Evolutionary conservation across 1,284 basidiomycete genomes (phyloP), one percentile per base, ranked within the genome.

Genomic region (Malassezia psittaci): DNA sequence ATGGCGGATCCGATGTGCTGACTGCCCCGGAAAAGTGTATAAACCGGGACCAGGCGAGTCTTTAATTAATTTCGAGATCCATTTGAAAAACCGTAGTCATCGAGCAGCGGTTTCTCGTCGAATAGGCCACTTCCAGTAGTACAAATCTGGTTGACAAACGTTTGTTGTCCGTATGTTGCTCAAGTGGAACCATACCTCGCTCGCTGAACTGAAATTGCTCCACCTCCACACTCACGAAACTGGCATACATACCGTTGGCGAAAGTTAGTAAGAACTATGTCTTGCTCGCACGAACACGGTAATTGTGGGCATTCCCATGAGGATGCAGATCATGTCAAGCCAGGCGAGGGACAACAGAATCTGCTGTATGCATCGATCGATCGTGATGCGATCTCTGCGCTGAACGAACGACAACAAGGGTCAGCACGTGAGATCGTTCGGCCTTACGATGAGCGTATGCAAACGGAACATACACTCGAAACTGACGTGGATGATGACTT

Each of bases 11-110:
- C 90, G 88, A 76, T 98, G 93, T 76, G 74, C 85, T 57, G 93
- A 96, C 75, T 96, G 93, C 76, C 89, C 89, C 61, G 88, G 88
- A 69, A 90, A 90, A 81, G 88, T 89, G 54, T 98, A 96, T 79
- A 90, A 86, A 63, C 85, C 89, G 32, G 93, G 93, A 29, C 88
- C 88, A 3, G 86, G 82, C n/a, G 85, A 93, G 76, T 85, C 86
- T 12, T 78, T 96, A 49, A 81, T 81, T 54, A 96, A 96, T 76
- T 98, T 91, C 69, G 87, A 90, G 72, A 86, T 96, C 21, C 93
- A 98, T 77, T 78, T 96, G 56, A 83, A 82, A 77, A 88, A 88
- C 71, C 79, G 83, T 19, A 77, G 79, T 63, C 86, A 88, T 70
- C 82, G 83, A 4, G 63, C 65, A n/a, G 65, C 62, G 19, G 72